These are phyloP conservation scores for Xylaria flabelliformis DNA, from an alignment of 495 filamentous ascomycete species.

Conservation along the genomic window DNA sequence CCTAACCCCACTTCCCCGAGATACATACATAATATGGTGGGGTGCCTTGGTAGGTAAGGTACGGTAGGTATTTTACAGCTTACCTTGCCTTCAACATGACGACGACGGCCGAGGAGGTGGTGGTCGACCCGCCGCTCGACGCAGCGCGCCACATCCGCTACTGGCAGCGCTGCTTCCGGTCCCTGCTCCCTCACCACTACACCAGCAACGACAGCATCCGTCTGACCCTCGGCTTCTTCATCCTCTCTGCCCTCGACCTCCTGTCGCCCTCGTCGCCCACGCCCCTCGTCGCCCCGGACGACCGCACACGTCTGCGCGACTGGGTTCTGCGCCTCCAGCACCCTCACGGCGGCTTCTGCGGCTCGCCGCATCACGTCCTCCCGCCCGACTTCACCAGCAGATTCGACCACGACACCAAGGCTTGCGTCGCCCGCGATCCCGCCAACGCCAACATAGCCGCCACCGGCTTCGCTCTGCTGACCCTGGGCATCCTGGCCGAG, in stretches of 20 bases:
- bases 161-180: slow-evolving; percentile 88
- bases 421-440: slow-evolving; percentile 58
- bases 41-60: not conserved
- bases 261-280: slow-evolving; percentile 42
- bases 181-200: slow-evolving; percentile 80
- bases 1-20: too few relatives aligned
- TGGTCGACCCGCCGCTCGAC: slow-evolving; percentile 61
- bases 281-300: slow-evolving; percentile 43
- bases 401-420: slow-evolving; percentile 41
- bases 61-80: not conserved
- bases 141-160: slow-evolving; percentile 82
- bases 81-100: not conserved
- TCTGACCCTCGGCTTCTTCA: slow-evolving; percentile 88
- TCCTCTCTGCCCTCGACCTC: slow-evolving; percentile 55
- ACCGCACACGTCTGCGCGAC: slow-evolving; percentile 43
- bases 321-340: slow-evolving; percentile 78
- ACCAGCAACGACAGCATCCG: slow-evolving; percentile 87
- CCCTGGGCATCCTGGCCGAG: slow-evolving; percentile 77
- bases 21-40: not conserved
- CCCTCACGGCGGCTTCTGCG: slow-evolving; percentile 78
- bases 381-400: slow-evolving; percentile 43
- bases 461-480: slow-evolving; percentile 84
- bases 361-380: slow-evolving; percentile 64
- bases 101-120: slow-evolving; percentile 33
- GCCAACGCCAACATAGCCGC: slow-evolving; percentile 85